phyloP scores from a whole-genome alignment of 1,139 yeast species.

The Protomyces inundatus region DNA sequence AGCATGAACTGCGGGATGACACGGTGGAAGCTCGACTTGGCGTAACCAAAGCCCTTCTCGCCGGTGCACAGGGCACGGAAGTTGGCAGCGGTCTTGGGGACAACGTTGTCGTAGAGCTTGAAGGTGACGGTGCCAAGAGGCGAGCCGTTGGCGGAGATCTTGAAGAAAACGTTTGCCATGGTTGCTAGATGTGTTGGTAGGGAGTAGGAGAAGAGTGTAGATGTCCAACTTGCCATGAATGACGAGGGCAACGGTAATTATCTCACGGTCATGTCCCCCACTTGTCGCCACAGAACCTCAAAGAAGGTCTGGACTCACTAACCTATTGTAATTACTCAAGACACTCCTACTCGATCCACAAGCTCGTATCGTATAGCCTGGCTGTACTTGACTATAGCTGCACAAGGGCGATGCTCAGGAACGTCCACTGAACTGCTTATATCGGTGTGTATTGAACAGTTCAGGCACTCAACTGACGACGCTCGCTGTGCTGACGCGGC shows the following conservation, averaged over 20 bases:
- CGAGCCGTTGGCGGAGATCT: slow-evolving; percentile 37
- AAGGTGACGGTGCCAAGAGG: slow-evolving; percentile 70
- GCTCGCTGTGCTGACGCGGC: background rate
- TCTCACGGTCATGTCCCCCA: background rate
- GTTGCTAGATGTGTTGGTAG: background rate
- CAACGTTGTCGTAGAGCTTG: slow-evolving; percentile 86
- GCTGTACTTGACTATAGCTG: too few species aligned
- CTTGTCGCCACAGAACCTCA: too few species aligned
- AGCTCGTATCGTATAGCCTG: too few species aligned
- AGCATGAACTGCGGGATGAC: slow-evolving; percentile 94
- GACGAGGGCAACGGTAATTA: background rate
- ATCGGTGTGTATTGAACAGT: too few species aligned
- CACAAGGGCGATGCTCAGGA: too few species aligned
- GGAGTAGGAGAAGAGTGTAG: background rate
- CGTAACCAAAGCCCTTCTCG: slow-evolving; percentile 95
- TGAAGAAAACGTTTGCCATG: slow-evolving; percentile 22
- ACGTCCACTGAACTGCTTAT: too few species aligned
- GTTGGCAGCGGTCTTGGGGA: slow-evolving; percentile 97
- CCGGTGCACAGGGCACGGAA: slow-evolving; percentile 97
- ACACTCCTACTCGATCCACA: too few species aligned
- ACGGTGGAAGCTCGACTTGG: slow-evolving; percentile 92
- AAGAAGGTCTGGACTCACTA: too few species aligned
- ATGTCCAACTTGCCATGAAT: background rate
- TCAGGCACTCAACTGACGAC: too few species aligned
- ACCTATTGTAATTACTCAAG: too few species aligned